Conservation (phyloP, 495 filamentous ascomycete genomes). For the Bombardia bombarda region DNA sequence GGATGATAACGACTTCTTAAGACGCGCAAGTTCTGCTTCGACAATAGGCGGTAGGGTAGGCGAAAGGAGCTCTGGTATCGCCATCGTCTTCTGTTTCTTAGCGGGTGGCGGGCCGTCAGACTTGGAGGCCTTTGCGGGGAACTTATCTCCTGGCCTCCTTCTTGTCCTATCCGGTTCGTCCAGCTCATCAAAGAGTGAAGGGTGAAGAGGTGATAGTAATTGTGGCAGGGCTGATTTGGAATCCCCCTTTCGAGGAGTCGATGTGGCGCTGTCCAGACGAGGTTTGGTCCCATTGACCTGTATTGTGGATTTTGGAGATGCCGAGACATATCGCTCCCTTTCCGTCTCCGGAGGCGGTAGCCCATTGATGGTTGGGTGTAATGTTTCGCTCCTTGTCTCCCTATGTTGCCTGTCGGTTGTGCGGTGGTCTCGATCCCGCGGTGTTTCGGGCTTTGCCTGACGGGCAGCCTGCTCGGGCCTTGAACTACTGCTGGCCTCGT, state of each 20-base stretch:
- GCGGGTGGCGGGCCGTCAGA: conserved; percentile 11
- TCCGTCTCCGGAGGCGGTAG: conserved; percentile 15
- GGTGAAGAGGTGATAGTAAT: conserved; percentile 35
- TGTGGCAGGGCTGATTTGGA: conserved; percentile 24
- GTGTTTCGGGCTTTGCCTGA: conserved; percentile 16
- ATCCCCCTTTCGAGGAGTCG: conserved; percentile 29
- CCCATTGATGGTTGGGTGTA: conserved; percentile 28
- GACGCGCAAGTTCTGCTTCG: conserved; percentile 32
- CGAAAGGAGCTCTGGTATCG: conserved; percentile 36
- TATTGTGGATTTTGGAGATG: conserved; percentile 31
- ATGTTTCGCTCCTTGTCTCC: conserved; percentile 13
- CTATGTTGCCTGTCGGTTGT: conserved; percentile 22
- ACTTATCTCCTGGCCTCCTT: conserved; percentile 26
- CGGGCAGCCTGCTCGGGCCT: conserved; percentile 20
- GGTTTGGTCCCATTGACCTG: conserved; percentile 37
- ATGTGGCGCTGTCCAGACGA: conserved; percentile 19
- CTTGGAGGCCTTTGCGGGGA: conserved; percentile 16
- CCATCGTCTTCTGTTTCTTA: conserved; percentile 25
- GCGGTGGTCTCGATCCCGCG: conserved; percentile 12
- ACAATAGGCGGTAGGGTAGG: conserved; percentile 39
- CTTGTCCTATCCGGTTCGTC: conserved; percentile 16
- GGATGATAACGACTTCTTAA: conserved; percentile 23
- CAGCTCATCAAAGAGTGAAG: conserved; percentile 27
- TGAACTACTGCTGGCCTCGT: conserved; percentile 19
- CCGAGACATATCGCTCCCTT: conserved; percentile 22